Evolutionary conservation across 805 yeast genomes (phyloP), one percentile per base, ranked within the genome.

Genomic region (Tetrapisispora phaffii): DNA sequence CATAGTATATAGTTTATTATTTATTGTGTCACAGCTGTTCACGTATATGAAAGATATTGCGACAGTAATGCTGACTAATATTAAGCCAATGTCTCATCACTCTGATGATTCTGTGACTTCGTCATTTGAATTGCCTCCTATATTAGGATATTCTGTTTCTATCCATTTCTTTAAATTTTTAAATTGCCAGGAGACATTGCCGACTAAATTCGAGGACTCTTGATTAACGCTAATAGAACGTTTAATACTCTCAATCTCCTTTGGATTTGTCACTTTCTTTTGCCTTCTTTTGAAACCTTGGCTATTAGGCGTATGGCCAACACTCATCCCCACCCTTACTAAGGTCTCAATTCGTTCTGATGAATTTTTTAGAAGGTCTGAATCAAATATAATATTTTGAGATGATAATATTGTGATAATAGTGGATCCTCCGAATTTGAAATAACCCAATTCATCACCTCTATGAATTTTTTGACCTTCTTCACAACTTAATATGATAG

Each of bases 371-470:
- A 75, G 58, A 17, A 90, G 59, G 62, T 90, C 97, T 0, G 79
- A 62, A 62, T 90, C 98, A 57, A 88, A 82, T 22, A 51, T 49
- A 54, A 84, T 71, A 7, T 47, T 54, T 2, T 65, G 62, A 10
- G 67, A 59, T 44, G 80, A 80, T 53, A 88, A 77, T 7, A 93
- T 59, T 1, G 84, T 61, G 3, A 90, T 66, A 7, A 87, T 73
- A 0, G 98, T 93, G 0, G 95, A 85, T 0, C 98, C 98, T 13
- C 98, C 98, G 67, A 90, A 90, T 59, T 89, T 86, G 73, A 90
- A 90, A 59, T 86, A 90, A 0, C 98, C 98, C 23, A 90, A 64
- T 56, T 90, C 97, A 36, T 85, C 89, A 4, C 93, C 85, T 39
- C 89, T 71, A 8, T 65, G 55, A 3, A 90, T 71, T 0, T 44